phyloP scores from a whole-genome alignment of 495 filamentous ascomycete species.

The Trichocladium antarcticum region DNA sequence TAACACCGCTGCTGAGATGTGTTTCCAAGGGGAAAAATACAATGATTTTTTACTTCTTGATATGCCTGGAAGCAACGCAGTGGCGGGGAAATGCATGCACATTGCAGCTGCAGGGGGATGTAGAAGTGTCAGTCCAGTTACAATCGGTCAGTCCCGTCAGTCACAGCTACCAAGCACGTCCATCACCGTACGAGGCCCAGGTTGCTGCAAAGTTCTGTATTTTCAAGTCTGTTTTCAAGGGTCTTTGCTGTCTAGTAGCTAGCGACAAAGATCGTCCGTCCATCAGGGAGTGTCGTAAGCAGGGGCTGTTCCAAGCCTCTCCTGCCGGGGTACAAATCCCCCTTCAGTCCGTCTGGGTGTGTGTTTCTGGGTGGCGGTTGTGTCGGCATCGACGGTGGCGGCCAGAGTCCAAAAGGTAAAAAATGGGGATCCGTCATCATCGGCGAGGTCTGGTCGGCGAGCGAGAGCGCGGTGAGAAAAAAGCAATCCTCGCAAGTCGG shows the following conservation, averaged over 20 bases:
- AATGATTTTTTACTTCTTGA: no score
- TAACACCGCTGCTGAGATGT: no score
- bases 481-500: neutral
- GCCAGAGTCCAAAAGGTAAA: no score
- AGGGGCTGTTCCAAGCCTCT: slow-evolving; percentile 5
- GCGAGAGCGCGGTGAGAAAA: neutral
- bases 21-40: no score
- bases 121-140: no score
- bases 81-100: no score
- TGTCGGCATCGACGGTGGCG: no score
- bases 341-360: neutral
- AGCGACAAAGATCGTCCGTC: slow-evolving; percentile 10
- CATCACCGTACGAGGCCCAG: neutral
- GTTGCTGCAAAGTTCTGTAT: neutral
- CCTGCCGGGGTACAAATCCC: neutral
- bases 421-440: neutral
- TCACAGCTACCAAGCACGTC: no score
- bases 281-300: neutral
- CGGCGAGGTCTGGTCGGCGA: neutral
- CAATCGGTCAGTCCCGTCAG: no score
- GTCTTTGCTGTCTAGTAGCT: slow-evolving; percentile 11
- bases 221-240: neutral
- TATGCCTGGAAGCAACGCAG: no score
- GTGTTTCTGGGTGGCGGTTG: neutral
- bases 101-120: no score